Evolutionary conservation across 768 basidiomycete genomes (phyloP).

Genomic region (Tricholoma furcatifolium): DNA sequence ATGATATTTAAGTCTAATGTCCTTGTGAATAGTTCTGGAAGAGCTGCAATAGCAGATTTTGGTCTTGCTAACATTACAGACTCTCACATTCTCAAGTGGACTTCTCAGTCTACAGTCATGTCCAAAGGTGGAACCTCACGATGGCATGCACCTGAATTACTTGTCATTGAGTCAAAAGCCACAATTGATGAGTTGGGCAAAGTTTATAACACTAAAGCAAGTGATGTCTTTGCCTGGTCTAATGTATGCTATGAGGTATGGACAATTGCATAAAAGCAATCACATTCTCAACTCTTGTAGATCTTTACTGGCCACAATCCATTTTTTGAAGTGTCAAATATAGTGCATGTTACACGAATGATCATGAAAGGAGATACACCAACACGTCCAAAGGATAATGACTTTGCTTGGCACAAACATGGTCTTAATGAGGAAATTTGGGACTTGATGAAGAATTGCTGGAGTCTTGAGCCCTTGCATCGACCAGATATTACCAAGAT

Average conservation of each 20-base stretch:
- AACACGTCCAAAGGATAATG: background rate
- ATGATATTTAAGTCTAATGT: slow-evolving; percentile 19
- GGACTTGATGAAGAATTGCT: slow-evolving; percentile 3
- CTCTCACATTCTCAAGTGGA: slow-evolving; percentile 13
- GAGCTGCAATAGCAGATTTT: slow-evolving; percentile 26
- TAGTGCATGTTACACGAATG: background rate
- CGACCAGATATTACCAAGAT: slow-evolving; percentile 5
- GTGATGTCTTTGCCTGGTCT: slow-evolving; percentile 27
- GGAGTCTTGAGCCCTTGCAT: background rate
- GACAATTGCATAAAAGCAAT: too few relatives aligned
- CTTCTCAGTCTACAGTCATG: slow-evolving; percentile 11
- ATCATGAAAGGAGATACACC: background rate
- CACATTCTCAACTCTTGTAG: slow-evolving; percentile 1
- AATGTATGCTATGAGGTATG: slow-evolving; percentile 9
- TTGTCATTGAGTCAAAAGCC: background rate
- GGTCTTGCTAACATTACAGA: slow-evolving; percentile 21
- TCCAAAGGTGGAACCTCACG: slow-evolving; percentile 19
- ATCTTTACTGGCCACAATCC: slow-evolving; percentile 4
- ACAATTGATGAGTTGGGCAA: background rate
- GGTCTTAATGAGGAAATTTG: background rate
- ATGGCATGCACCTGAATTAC: slow-evolving; percentile 27
- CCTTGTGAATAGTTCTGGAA: slow-evolving; percentile 18
- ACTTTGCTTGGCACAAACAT: background rate
- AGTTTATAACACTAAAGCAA: slow-evolving; percentile 16
- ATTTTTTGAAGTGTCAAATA: background rate